Conservation (phyloP, 1,284 basidiomycete species). For the Termitomyces sp. region DNA sequence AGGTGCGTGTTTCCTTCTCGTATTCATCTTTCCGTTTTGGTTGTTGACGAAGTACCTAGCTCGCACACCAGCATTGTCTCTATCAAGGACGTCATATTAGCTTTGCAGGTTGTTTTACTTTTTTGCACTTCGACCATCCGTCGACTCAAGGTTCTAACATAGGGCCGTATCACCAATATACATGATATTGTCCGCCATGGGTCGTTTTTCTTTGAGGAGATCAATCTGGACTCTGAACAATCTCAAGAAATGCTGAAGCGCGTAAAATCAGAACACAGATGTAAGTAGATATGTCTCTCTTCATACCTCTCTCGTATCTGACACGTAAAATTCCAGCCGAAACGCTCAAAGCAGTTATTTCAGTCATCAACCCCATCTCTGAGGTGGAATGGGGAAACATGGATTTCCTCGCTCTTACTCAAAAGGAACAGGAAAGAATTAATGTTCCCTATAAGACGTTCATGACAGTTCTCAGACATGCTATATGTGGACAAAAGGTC, state of each 20-base stretch:
- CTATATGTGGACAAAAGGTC: constrained; percentile 78
- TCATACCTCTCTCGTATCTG: not conserved
- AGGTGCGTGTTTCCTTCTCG: constrained; percentile 19
- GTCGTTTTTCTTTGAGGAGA: constrained; percentile 74
- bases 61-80: constrained; percentile 46
- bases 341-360: constrained; percentile 16
- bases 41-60: constrained; percentile 25
- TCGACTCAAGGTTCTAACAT: not conserved
- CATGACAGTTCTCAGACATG: constrained; percentile 71
- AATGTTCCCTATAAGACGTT: constrained; percentile 48
- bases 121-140: not conserved
- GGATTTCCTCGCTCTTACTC: constrained; percentile 38
- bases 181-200: constrained; percentile 62
- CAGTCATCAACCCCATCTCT: constrained; percentile 18
- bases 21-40: not conserved
- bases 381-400: constrained; percentile 28
- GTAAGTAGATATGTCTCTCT: constrained; percentile 30
- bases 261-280: constrained; percentile 35
- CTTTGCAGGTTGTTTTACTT: constrained; percentile 42
- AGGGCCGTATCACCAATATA: constrained; percentile 70
- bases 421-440: constrained; percentile 38
- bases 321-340: constrained; percentile 6
- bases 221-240: constrained; percentile 50
- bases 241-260: constrained; percentile 50
- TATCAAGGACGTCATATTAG: constrained; percentile 51